Percentiles rank a stretch among this genome's conserved stretches.
Conservation (phyloP, 805 yeast species). For the Wickerhamomyces rabaulensis region DNA sequence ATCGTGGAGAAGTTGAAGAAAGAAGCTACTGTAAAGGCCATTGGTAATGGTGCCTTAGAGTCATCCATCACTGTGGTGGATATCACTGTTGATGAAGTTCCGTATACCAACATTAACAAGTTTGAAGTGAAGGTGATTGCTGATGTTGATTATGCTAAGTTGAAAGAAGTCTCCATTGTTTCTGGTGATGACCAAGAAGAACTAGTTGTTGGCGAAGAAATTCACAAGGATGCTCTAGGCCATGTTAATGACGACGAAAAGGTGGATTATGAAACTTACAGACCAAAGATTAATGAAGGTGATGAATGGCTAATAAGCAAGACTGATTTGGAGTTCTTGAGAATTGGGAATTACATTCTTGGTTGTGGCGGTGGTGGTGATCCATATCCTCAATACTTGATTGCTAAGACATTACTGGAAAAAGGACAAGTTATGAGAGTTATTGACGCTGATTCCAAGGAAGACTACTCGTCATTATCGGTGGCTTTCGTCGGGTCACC, state of each 20-base stretch:
- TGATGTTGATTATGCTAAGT: conserved; percentile 36
- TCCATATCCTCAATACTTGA: conserved; percentile 37
- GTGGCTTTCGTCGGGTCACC: conserved; percentile 43
- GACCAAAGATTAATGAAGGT: conserved; percentile 23
- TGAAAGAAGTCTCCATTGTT: conserved; percentile 6
- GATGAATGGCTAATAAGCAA: conserved; percentile 28
- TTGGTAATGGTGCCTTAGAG: conserved; percentile 23
- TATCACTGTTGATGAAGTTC: conserved; percentile 25
- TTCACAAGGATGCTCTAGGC: conserved; percentile 10
- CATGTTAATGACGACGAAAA: not conserved
- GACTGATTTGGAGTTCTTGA: conserved; percentile 34
- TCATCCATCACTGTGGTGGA: conserved; percentile 24
- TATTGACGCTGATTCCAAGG: conserved; percentile 22
- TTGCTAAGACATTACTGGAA: conserved; percentile 28
- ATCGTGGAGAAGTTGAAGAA: conserved; percentile 18
- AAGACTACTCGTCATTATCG: conserved; percentile 13
- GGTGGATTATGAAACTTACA: conserved; percentile 20
- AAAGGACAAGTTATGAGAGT: conserved; percentile 31
- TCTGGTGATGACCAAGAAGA: conserved; percentile 4
- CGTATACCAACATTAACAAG: conserved; percentile 29
- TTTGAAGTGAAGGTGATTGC: conserved; percentile 37
- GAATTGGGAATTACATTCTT: conserved; percentile 38
- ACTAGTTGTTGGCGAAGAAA: conserved; percentile 4
- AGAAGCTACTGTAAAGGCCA: conserved; percentile 20
- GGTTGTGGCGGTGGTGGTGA: conserved; percentile 52